Evolutionary conservation across 192 early-diverging fungal genomes (phyloP), one percentile per base, ranked within the genome.

Genomic region (Lobosporangium transversale): DNA sequence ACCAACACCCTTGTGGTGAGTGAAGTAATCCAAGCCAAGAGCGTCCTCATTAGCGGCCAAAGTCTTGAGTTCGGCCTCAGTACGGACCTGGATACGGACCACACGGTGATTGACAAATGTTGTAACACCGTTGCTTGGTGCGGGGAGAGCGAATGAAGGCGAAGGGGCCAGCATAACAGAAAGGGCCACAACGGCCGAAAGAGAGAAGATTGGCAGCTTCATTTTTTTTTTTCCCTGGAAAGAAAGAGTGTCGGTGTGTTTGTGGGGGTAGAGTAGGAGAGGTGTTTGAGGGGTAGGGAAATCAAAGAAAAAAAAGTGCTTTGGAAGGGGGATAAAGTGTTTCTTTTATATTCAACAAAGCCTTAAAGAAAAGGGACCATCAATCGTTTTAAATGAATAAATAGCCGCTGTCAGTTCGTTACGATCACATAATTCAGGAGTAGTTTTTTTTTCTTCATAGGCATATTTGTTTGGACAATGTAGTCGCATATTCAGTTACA

Each of bases 31-130:
- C 2, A 69, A 43, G 4, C 27, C 35, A 12, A 79, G 53, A 12
- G 31, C 7, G 8, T 33, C 30, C 57, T 74, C 60, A 35, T 60
- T 59, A 26, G 33, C 65, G 24, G 62, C 55, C 36, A 83, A 24
- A 15, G 20, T 24, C 40, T 68, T n/a, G 30, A 80, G 70, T 36
- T 76, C 49, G 29, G 44, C 50, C 21, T 78, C 62, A 23, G 42
- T 65, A 4, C 62, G 26, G 48, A 84, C 42, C 1, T 64, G 36
- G 53, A 84, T 65, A n/a, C 82, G 69, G 30, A 83, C 52, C 5
- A 84, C 81, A 40, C 79, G 58, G 54, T 84, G 68, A 35, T 70
- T 62, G 23, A 69, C 53, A 47, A 66, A 83, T 18, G 78, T 33
- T 1, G 33, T 58, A 11, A 54, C 29, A n/a, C 15, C 24, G 42